Base-by-base conservation (phyloP, 208 protist genomes). In the Lotmaria passim region DNA sequence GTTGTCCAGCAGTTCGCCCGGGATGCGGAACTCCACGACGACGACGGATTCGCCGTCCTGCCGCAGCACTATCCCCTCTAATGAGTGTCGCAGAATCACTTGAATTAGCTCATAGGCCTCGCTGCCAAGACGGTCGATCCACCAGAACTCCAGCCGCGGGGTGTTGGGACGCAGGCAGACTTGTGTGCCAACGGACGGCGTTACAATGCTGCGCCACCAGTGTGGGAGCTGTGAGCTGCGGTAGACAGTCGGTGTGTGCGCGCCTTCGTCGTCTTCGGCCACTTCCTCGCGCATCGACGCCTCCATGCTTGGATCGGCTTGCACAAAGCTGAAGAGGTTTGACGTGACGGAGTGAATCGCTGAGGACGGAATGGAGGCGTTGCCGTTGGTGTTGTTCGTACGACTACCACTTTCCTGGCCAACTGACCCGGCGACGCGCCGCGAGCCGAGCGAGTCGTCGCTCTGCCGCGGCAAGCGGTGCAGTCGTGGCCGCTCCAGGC, bases 61-160 rank as follows among this genome's bases (percentile, higher is more conserved):
- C 28, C 73, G 73, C 41, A 57, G 17, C 52, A 79, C 73, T 5
- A 46, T 28, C 2, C 66, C 73, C 38, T 70, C 73, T 46, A 63
- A 17, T 3, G 44, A 36, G 63, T 79, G 67, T 51, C 47, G 21
- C 19, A 78, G 34, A 34, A 73, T 36, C 21, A 75, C 38, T n/a
- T 53, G 53, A 23, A 80, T 61, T 1, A 75, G 34, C 26, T 68
- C 66, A 33, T 75, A 59, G 0, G 75, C 75, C 58, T 80, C 75
- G 48, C 48, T 48, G 62, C 75, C 75, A 24, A 80, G 68, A 8
- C 64, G 75, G 30, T 80, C 75, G 17, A 80, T 68, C 75, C 75
- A 80, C 63, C 60, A 80, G 21, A 70, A 80, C 52, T 63, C 75
- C n/a, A 64, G 43, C 6, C 50, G 59, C 10, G 52, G 26, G 17